Evolutionary conservation across 2,329 filamentous ascomycete genomes (phyloP).

Genomic region (Cytospora schulzeri): DNA sequence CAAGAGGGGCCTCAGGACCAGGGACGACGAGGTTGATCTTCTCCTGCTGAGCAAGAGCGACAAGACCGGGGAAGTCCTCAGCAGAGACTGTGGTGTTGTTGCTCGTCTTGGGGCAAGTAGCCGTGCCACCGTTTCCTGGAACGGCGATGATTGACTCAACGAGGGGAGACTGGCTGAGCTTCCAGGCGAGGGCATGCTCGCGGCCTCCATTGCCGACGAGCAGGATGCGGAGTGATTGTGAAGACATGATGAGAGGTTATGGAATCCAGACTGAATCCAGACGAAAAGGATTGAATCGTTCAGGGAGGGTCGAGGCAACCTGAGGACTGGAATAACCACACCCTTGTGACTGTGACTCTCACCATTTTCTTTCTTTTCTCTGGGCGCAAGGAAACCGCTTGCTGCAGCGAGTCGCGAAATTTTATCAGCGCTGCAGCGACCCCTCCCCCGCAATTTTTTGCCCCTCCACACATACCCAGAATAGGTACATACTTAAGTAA

Average conservation of each 20-base stretch:
- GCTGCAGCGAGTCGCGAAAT: conserved; percentile 20
- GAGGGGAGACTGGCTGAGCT: conserved; percentile 77
- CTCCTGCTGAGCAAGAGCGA: conserved; percentile 72
- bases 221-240: conserved; percentile 64
- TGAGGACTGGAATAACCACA: conserved; percentile 17
- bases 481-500: no score
- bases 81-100: conserved; percentile 72
- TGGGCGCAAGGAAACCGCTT: conserved; percentile 9
- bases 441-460: conserved; percentile 27
- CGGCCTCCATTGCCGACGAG: conserved; percentile 92
- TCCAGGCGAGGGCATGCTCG: conserved; percentile 95
- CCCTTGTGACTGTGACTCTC: conserved; percentile 20
- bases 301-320: conserved; percentile 8
- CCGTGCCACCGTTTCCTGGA: conserved; percentile 87
- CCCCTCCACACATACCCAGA: neutral
- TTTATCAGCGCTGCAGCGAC: conserved; percentile 24
- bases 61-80: conserved; percentile 77
- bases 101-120: conserved; percentile 66
- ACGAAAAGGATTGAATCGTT: conserved; percentile 1
- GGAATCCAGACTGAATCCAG: no score
- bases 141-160: conserved; percentile 75
- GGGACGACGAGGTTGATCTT: conserved; percentile 82
- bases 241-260: conserved; percentile 17
- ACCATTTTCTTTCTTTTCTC: conserved; percentile 21
- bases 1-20: conserved; percentile 90